Base-by-base conservation (phyloP, 345 rosid genomes). In the Aquilaria malaccensis region DNA sequence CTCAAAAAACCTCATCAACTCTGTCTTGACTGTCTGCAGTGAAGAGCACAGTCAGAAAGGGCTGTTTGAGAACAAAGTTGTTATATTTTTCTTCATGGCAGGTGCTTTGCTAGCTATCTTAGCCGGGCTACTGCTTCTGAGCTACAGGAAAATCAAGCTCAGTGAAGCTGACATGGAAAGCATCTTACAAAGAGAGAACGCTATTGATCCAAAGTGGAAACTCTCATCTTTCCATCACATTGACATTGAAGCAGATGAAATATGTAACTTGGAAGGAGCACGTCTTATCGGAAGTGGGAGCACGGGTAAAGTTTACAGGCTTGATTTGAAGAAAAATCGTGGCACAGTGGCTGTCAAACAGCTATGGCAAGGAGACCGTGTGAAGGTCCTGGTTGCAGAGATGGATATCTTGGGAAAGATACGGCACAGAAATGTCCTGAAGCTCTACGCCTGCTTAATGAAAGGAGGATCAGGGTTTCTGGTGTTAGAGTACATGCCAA, bases 401-500 rank as follows among this genome's bases (percentile, higher is more conserved):
- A 89, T 85, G 86, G 97, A 81, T 54, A 89, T 88, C 55, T 69
- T 89, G 67, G 90, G 87, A 47, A 84, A 79, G 46, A 85, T 93
- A 50, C 77, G 98, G 72, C 98, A 87, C 31, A 76, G 79, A 68
- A 89, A 93, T 62, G 80, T 93, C 50, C 63, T 93, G 56, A 89
- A 89, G 63, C 93, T 93, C 29, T 87, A 83, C 54, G 94, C 96
- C 43, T 84, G 83, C 59, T 60, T 93, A 52, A 70, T 75, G 4
- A 82, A 79, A 69, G 85, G 77, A 60, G 87, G 81, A 33, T 84
- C 77, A 3, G 81, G 85, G 56, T 85, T 70, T 74, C 75, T 93
- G 76, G 97, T 89, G 50, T 80, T 87, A 6, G 97, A 93, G 75
- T 84, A 85, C 69, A 85, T 93, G 97, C 71, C 72, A 31, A 85